These are phyloP conservation scores for Aegilops bicornis DNA, from an alignment of 176 grass and related monocot genomes.

Conservation along the genomic window DNA sequence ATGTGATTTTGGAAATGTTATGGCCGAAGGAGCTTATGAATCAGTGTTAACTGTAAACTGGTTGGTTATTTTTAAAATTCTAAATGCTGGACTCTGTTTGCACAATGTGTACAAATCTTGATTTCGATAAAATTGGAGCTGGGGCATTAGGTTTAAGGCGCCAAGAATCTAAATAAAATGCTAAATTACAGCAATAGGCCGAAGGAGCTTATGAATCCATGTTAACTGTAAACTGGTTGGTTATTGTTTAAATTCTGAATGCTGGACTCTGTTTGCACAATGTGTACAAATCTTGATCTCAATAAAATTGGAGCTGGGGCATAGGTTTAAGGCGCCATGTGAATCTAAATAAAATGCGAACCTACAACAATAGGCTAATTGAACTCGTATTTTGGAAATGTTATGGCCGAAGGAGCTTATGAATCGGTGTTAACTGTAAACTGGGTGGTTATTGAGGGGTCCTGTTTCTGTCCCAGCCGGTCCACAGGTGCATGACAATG, in stretches of 20 bases:
- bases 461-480: neutral
- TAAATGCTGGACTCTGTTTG: neutral
- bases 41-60: neutral
- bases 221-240: neutral
- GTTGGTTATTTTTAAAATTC: neutral
- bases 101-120: neutral
- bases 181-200: neutral
- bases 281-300: neutral
- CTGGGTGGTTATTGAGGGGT: neutral
- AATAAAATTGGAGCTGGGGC: neutral
- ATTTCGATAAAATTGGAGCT: neutral
- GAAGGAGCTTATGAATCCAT: neutral
- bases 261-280: neutral
- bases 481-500: neutral
- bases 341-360: conserved; percentile 2
- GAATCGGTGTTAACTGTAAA: neutral
- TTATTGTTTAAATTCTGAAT: neutral
- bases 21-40: neutral
- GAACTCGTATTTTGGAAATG: conserved; percentile 1
- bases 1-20: neutral
- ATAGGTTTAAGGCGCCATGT: neutral
- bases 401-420: neutral
- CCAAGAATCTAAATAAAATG: neutral
- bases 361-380: neutral
- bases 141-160: neutral